A percentile compares a stretch with the other conserved stretches of the same genome.
phyloP scores from a whole-genome alignment of 2,329 filamentous ascomycete species.

The Periconia digitata region DNA sequence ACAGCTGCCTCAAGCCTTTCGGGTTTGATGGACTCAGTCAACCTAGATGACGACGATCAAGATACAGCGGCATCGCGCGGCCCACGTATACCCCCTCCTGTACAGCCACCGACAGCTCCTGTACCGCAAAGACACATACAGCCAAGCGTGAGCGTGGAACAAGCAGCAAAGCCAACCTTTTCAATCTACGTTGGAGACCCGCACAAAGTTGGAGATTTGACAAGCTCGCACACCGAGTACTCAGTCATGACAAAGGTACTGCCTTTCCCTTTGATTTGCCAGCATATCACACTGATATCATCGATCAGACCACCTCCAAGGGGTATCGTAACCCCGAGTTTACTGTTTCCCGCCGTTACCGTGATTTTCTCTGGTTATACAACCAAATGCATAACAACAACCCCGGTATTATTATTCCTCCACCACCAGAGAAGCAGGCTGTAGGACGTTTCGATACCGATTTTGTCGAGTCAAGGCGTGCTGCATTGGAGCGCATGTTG shows the following conservation, averaged over 20 bases:
- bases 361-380: constrained; percentile 98
- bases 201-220: constrained; percentile 95
- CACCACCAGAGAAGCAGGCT: constrained; percentile 96
- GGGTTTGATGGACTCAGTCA: constrained; percentile 65
- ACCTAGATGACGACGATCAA: constrained; percentile 69
- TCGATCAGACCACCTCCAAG: constrained; percentile 81
- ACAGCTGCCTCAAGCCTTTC: constrained; percentile 53
- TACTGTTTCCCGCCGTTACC: constrained; percentile 88
- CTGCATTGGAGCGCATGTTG: constrained; percentile 93
- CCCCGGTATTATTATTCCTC: constrained; percentile 90
- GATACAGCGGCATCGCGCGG: constrained; percentile 49
- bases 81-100: constrained; percentile 66
- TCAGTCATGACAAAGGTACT: constrained; percentile 86
- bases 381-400: constrained; percentile 92
- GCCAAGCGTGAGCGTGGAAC: constrained; percentile 87
- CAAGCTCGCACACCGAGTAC: constrained; percentile 97
- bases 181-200: constrained; percentile 92
- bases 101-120: constrained; percentile 54
- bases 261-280: background rate
- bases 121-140: constrained; percentile 56
- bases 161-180: constrained; percentile 90
- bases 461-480: constrained; percentile 90
- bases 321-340: constrained; percentile 93
- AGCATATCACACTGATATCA: background rate
- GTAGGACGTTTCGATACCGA: constrained; percentile 94